phyloP scores from a whole-genome alignment of 2,329 filamentous ascomycete species.

The Phaeosphaeria sp. region DNA sequence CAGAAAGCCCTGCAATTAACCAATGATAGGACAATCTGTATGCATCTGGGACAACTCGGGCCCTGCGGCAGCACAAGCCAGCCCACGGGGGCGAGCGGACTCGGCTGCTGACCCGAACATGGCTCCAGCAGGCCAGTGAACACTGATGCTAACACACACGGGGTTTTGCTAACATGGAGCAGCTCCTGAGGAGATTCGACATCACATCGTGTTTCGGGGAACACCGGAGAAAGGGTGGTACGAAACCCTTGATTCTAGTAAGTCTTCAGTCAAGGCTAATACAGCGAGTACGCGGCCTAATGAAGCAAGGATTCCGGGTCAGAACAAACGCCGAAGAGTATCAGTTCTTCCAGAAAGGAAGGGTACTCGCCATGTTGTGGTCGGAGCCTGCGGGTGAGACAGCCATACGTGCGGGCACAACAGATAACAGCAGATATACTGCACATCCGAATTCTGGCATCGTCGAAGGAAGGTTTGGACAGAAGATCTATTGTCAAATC shows the following conservation, averaged over 20 bases:
- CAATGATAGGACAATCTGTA: not conserved
- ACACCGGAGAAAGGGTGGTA: slow-evolving; percentile 5
- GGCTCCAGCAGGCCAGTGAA: slow-evolving; percentile 6
- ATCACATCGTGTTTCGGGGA: not conserved
- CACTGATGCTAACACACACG: not conserved
- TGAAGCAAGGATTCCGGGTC: slow-evolving; percentile 21
- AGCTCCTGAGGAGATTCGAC: not conserved
- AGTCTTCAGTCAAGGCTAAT: not conserved
- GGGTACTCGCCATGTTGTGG: slow-evolving; percentile 29
- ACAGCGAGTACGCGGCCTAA: not conserved
- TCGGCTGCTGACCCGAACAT: slow-evolving; percentile 9
- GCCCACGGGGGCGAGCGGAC: not conserved
- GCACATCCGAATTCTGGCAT: slow-evolving; percentile 1
- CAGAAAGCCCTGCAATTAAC: not conserved
- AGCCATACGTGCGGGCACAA: not conserved
- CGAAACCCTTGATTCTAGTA: slow-evolving; percentile 12
- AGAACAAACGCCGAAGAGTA: slow-evolving; percentile 18
- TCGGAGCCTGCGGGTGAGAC: slow-evolving; percentile 18
- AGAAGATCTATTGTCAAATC: slow-evolving; percentile 26
- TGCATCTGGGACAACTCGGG: not conserved
- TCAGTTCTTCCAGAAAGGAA: slow-evolving; percentile 25
- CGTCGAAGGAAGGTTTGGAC: slow-evolving; percentile 18
- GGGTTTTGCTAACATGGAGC: not conserved
- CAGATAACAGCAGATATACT: not conserved
- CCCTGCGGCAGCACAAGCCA: not conserved